These are phyloP conservation scores for Scheffersomyces stipitis DNA, from an alignment of 805 yeast species.

Conservation along the genomic window DNA sequence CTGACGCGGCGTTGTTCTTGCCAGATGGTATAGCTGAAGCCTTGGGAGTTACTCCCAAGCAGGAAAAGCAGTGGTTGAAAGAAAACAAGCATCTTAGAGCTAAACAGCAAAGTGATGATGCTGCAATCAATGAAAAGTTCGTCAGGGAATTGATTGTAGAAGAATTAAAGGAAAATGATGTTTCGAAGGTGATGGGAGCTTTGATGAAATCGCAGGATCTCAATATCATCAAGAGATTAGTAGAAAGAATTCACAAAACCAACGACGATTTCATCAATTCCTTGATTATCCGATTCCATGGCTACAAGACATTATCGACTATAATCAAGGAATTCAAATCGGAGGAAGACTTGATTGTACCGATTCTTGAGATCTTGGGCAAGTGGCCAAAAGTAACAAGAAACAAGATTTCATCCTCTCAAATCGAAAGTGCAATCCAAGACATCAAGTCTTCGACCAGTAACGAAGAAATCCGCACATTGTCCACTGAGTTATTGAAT, in stretches of 20 bases:
- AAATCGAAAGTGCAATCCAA: slow-evolving; percentile 63
- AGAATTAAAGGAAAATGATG: slow-evolving; percentile 55
- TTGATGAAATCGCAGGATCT: slow-evolving; percentile 74
- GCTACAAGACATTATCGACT: slow-evolving; percentile 74
- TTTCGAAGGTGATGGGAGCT: slow-evolving; percentile 77
- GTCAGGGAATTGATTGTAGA: slow-evolving; percentile 56
- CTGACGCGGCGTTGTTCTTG: slow-evolving; percentile 80
- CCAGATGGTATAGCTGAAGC: slow-evolving; percentile 87
- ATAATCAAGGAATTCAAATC: slow-evolving; percentile 43
- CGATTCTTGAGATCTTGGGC: slow-evolving; percentile 58
- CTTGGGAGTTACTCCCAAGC: slow-evolving; percentile 66
- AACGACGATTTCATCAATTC: slow-evolving; percentile 51
- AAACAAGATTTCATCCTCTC: slow-evolving; percentile 72
- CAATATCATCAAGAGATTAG: slow-evolving; percentile 60
- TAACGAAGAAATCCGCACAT: slow-evolving; percentile 26
- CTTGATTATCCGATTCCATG: slow-evolving; percentile 75
- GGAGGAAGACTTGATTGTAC: slow-evolving; percentile 36
- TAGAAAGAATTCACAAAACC: slow-evolving; percentile 63
- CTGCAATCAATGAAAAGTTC: slow-evolving; percentile 63
- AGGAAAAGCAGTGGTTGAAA: slow-evolving; percentile 72
- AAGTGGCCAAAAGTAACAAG: slow-evolving; percentile 60
- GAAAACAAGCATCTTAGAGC: slow-evolving; percentile 51
- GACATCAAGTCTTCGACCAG: slow-evolving; percentile 30
- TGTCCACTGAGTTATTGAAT: slow-evolving; percentile 48
- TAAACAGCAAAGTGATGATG: slow-evolving; percentile 53